Conservation (phyloP, 2,329 filamentous ascomycete species). For the Arthroderma sp. region DNA sequence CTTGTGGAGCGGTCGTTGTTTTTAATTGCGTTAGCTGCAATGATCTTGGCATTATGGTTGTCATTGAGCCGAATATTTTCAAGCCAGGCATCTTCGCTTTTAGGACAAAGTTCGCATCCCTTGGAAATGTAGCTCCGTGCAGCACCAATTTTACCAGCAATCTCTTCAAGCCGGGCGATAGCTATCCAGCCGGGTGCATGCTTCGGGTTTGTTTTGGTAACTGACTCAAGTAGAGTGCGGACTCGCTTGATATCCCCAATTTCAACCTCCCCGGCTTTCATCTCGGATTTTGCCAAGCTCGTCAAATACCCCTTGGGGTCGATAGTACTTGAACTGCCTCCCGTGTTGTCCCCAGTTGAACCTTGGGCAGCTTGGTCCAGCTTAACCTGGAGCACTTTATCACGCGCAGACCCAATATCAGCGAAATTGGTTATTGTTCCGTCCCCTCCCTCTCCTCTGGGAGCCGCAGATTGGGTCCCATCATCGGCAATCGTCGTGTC, state of each 20-base stretch:
- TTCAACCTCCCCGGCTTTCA: constrained; percentile 65
- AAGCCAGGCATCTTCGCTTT: constrained; percentile 89
- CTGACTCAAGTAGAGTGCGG: constrained; percentile 81
- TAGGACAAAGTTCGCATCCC: constrained; percentile 81
- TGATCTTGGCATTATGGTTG: constrained; percentile 84
- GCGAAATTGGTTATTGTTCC: constrained; percentile 97
- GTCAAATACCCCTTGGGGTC: constrained; percentile 95
- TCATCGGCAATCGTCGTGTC: constrained; percentile 83
- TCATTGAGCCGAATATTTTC: constrained; percentile 93
- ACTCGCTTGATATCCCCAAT: constrained; percentile 94
- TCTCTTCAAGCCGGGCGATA: constrained; percentile 77
- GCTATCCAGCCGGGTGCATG: constrained; percentile 95
- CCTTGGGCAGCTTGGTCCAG: constrained; percentile 75
- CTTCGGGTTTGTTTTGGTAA: constrained; percentile 91
- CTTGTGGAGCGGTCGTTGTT: constrained; percentile 78
- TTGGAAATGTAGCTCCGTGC: constrained; percentile 78
- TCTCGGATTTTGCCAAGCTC: constrained; percentile 67
- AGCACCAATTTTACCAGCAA: constrained; percentile 81
- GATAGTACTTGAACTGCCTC: constrained; percentile 76
- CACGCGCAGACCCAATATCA: constrained; percentile 87
- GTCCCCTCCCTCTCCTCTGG: constrained; percentile 42
- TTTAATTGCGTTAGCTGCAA: constrained; percentile 85
- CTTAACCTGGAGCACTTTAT: constrained; percentile 90
- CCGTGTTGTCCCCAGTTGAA: constrained; percentile 53
- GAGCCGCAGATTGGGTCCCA: constrained; percentile 39